phyloP scores from a whole-genome alignment of 2,329 filamentous ascomycete species.

The Fulvia fulva region DNA sequence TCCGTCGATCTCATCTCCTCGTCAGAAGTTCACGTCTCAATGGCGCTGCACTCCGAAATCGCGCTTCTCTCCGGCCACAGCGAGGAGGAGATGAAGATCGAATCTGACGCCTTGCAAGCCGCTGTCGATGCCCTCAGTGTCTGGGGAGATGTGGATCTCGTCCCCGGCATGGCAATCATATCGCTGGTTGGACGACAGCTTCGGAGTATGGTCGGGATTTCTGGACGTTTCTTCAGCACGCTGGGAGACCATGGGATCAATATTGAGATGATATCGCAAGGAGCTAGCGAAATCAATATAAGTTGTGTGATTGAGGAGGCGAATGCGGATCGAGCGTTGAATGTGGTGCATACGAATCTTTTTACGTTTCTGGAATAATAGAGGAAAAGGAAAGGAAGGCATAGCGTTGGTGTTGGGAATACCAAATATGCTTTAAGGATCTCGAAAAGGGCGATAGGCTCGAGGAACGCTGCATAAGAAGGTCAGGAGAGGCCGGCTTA shows the following conservation, averaged over 20 bases:
- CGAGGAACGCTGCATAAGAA: not conserved
- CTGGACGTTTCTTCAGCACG: constrained; percentile 90
- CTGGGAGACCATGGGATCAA: constrained; percentile 92
- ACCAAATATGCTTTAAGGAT: too few relatives aligned
- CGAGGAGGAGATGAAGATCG: constrained; percentile 46
- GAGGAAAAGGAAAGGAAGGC: not conserved
- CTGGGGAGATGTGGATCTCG: constrained; percentile 85
- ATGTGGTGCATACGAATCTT: constrained; percentile 91
- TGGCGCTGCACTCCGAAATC: constrained; percentile 83
- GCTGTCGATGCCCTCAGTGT: constrained; percentile 67
- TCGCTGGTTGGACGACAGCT: constrained; percentile 92
- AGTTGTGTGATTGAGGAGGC: constrained; percentile 92
- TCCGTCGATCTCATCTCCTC: constrained; percentile 96
- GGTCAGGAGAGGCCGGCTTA: not conserved
- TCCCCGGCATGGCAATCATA: constrained; percentile 90
- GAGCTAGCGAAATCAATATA: constrained; percentile 98
- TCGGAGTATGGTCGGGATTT: constrained; percentile 93
- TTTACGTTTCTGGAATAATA: constrained; percentile 90
- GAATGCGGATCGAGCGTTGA: constrained; percentile 89
- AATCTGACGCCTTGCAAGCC: constrained; percentile 45
- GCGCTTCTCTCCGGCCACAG: constrained; percentile 48
- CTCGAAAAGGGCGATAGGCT: not conserved
- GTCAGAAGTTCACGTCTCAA: constrained; percentile 93
- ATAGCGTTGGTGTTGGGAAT: constrained; percentile 2
- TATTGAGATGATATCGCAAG: constrained; percentile 99